Evolutionary conservation across 164 flowering plant species (phyloP).

Genomic region (Chimonanthus salicifolius): DNA sequence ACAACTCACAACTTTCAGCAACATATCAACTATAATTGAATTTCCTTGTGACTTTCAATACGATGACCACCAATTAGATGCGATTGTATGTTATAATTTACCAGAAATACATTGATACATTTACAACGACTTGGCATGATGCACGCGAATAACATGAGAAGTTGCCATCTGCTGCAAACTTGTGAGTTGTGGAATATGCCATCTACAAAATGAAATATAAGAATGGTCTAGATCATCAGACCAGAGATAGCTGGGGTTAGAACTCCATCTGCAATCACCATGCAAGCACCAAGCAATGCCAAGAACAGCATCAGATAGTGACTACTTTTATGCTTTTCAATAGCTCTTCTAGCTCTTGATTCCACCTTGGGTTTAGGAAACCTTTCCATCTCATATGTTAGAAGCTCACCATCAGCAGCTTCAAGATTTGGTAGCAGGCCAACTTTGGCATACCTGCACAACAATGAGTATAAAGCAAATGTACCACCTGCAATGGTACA

Average conservation of each 20-base stretch:
- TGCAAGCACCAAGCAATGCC: slow-evolving; percentile 61
- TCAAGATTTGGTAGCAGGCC: slow-evolving; percentile 47
- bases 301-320: slow-evolving; percentile 50
- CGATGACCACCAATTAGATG: neutral
- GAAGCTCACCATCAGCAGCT: slow-evolving; percentile 25
- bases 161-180: neutral
- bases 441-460: slow-evolving; percentile 66
- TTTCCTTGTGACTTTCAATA: neutral
- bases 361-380: slow-evolving; percentile 19
- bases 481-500: slow-evolving; percentile 49
- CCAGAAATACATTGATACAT: neutral
- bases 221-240: slow-evolving; percentile 13
- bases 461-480: slow-evolving; percentile 58
- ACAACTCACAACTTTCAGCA: too few relatives aligned
- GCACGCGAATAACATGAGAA: neutral
- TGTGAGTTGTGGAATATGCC: neutral
- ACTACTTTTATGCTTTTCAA: slow-evolving; percentile 38
- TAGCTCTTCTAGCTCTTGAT: slow-evolving; percentile 48
- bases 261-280: slow-evolving; percentile 60
- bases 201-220: neutral
- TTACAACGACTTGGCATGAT: neutral
- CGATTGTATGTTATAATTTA: too few relatives aligned
- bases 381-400: slow-evolving; percentile 21
- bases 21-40: too few relatives aligned
- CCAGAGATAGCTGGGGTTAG: slow-evolving; percentile 73